Conservation (phyloP, 2,329 filamentous ascomycete genomes). For the Didymella arachidicola region DNA sequence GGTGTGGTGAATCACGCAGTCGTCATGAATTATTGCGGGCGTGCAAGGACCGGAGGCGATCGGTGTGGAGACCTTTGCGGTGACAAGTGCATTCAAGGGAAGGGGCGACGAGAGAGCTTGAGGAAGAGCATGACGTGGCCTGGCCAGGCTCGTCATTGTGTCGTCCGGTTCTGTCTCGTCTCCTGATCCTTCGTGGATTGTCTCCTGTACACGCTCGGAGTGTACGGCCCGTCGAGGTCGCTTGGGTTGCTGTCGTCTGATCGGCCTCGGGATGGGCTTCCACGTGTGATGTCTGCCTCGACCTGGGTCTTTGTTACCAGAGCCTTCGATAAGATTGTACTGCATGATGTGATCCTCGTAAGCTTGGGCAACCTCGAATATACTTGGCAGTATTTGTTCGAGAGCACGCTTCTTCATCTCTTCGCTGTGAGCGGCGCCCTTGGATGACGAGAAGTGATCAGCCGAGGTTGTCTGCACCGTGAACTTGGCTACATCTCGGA, state of each 20-base stretch:
- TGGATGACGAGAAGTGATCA: conserved; percentile 41
- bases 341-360: conserved; percentile 42
- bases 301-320: conserved; percentile 27
- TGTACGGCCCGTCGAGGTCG: conserved; percentile 18
- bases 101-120: conserved; percentile 6
- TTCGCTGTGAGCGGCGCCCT: conserved; percentile 31
- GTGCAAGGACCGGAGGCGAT: conserved; percentile 9
- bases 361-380: conserved; percentile 40
- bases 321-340: conserved; percentile 36
- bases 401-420: conserved; percentile 40
- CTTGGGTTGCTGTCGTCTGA: conserved; percentile 21
- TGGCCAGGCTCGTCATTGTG: conserved; percentile 12
- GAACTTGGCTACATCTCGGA: conserved; percentile 33
- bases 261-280: conserved; percentile 32
- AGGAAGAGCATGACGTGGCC: neutral
- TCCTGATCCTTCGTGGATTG: conserved; percentile 19
- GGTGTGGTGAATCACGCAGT: conserved; percentile 7
- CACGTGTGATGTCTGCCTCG: conserved; percentile 37
- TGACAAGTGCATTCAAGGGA: neutral
- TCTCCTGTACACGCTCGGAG: conserved; percentile 2
- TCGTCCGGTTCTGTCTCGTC: conserved; percentile 38
- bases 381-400: conserved; percentile 35
- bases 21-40: conserved; percentile 6
- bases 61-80: neutral
- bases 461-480: conserved; percentile 30